phyloP scores from a whole-genome alignment of 805 yeast species.

The Hyphopichia homilentoma region DNA sequence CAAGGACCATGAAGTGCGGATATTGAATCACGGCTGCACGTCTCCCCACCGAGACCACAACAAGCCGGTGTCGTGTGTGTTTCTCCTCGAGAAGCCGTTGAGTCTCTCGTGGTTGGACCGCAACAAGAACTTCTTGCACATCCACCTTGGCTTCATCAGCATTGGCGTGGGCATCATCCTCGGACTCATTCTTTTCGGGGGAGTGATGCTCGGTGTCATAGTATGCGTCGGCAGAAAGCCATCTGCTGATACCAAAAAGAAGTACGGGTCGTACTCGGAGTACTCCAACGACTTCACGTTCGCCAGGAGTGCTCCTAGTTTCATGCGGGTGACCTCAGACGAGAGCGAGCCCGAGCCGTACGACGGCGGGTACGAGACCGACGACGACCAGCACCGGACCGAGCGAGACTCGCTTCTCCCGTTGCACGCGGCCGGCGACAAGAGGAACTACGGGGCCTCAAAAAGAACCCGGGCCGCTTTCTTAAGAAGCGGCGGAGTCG shows the following conservation, averaged over 20 bases:
- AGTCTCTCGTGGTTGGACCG: slow-evolving; percentile 57
- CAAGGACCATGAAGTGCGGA: slow-evolving; percentile 52
- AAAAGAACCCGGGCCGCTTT: too few species aligned
- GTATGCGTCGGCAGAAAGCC: slow-evolving; percentile 11
- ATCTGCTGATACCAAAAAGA: slow-evolving; percentile 5
- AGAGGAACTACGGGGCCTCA: slow-evolving; percentile 19
- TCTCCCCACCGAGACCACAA: slow-evolving; percentile 18
- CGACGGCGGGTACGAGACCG: slow-evolving; percentile 43
- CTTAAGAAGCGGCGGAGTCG: too few species aligned
- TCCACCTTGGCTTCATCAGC: slow-evolving; percentile 66
- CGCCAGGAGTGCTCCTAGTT: slow-evolving; percentile 21
- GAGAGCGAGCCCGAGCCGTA: slow-evolving; percentile 15
- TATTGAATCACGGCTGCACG: slow-evolving; percentile 61
- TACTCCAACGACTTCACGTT: slow-evolving; percentile 3
- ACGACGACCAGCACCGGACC: slow-evolving; percentile 29
- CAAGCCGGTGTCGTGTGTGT: slow-evolving; percentile 46
- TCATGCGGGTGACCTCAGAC: slow-evolving; percentile 34
- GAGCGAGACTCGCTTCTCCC: slow-evolving; percentile 33
- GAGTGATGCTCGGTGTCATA: slow-evolving; percentile 17
- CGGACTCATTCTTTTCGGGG: slow-evolving; percentile 46
- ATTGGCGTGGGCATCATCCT: slow-evolving; percentile 62
- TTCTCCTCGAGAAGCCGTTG: slow-evolving; percentile 66
- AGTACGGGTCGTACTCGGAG: background rate
- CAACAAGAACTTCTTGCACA: slow-evolving; percentile 43
- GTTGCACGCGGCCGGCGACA: slow-evolving; percentile 12